Evolutionary conservation across 306 rosid genomes (phyloP).

Genomic region (Comarum palustre): DNA sequence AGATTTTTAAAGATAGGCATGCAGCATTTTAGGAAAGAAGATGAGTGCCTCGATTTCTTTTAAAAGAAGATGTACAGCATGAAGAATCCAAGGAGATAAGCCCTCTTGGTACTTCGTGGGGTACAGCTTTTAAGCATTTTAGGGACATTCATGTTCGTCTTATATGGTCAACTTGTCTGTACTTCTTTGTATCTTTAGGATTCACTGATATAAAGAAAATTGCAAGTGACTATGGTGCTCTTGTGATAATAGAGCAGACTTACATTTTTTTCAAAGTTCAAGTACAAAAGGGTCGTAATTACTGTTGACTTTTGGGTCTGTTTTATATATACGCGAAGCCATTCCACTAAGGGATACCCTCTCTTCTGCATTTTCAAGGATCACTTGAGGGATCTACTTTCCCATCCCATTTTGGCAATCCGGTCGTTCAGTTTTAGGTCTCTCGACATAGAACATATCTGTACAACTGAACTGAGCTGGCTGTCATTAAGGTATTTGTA

Average conservation of each 20-base stretch:
- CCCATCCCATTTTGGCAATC: too few species aligned
- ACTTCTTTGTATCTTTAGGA: neutral
- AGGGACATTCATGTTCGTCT: neutral
- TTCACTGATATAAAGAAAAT: neutral
- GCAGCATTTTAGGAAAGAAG: neutral
- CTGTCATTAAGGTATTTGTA: too few species aligned
- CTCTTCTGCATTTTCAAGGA: neutral
- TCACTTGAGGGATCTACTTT: too few species aligned
- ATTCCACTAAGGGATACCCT: neutral
- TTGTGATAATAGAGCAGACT: neutral
- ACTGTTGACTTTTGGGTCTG: neutral
- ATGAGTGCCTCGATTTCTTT: neutral
- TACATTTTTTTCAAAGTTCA: neutral
- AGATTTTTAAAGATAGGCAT: neutral
- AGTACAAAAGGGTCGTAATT: neutral
- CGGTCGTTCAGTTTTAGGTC: too few species aligned
- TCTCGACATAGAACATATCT: too few species aligned
- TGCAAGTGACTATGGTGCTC: neutral
- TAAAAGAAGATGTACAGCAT: neutral
- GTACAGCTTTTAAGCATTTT: neutral
- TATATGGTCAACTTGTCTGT: neutral
- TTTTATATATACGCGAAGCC: neutral
- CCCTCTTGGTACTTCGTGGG: neutral
- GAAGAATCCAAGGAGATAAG: neutral
- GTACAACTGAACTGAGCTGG: too few species aligned